Conservation (phyloP, 2,329 filamentous ascomycete genomes). For the Dactylellina cionopaga region DNA sequence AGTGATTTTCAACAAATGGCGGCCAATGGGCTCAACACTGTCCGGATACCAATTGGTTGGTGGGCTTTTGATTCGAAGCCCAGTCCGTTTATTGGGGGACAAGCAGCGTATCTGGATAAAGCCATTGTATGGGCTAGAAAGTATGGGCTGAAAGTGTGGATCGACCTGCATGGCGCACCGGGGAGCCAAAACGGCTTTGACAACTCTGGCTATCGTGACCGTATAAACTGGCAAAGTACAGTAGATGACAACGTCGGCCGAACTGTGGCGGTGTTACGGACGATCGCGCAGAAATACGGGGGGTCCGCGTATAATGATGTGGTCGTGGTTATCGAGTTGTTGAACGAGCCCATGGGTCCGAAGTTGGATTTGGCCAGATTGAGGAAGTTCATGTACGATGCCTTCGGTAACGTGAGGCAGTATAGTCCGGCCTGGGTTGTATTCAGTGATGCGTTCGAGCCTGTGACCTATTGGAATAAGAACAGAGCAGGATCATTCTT, state of each 20-base stretch:
- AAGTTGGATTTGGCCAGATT: conserved; percentile 59
- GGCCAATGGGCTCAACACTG: conserved; percentile 70
- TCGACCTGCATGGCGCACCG: conserved; percentile 71
- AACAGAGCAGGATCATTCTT: conserved; percentile 67
- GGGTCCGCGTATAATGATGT: conserved; percentile 67
- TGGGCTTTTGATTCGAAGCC: conserved; percentile 69
- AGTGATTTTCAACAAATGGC: conserved; percentile 69
- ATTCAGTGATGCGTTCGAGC: conserved; percentile 69
- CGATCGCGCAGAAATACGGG: conserved; percentile 69
- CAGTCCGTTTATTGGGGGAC: conserved; percentile 71
- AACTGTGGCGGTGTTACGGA: conserved; percentile 68
- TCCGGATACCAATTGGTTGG: conserved; percentile 74
- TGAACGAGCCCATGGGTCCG: conserved; percentile 67
- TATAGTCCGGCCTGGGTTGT: conserved; percentile 66
- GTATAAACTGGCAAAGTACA: conserved; percentile 61
- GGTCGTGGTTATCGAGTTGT: conserved; percentile 68
- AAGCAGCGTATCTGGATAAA: conserved; percentile 68
- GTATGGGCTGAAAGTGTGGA: conserved; percentile 71
- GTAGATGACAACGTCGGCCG: conserved; percentile 64
- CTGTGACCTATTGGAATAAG: conserved; percentile 71
- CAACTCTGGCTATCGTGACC: conserved; percentile 68
- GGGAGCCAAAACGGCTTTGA: conserved; percentile 66
- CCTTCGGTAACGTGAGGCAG: conserved; percentile 64
- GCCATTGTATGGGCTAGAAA: conserved; percentile 70
- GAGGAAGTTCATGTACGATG: conserved; percentile 64